Evolutionary conservation across 345 rosid genomes (phyloP).

Genomic region (Pelargonium nanum): DNA sequence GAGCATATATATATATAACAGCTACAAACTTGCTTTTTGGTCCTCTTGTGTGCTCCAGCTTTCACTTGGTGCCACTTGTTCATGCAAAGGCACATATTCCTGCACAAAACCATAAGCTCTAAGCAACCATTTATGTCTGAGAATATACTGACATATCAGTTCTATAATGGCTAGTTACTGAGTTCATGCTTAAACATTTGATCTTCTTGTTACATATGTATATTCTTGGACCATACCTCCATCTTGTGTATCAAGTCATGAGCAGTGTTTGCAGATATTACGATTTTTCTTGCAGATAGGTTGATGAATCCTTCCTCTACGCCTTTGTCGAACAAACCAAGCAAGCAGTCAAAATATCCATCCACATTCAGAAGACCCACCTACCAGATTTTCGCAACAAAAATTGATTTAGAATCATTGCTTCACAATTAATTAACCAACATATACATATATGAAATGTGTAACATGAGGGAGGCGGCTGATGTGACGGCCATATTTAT

Average conservation of each 20-base stretch:
- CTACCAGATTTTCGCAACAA: constrained; percentile 15
- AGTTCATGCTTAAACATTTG: background rate
- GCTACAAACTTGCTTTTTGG: constrained; percentile 8
- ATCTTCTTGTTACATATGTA: too few species aligned
- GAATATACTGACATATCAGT: background rate
- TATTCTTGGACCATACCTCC: too few species aligned
- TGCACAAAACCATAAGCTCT: constrained; percentile 14
- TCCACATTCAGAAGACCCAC: constrained; percentile 46
- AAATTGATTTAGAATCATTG: constrained; percentile 1
- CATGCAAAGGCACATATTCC: constrained; percentile 37
- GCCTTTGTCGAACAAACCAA: constrained; percentile 47
- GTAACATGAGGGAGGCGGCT: background rate
- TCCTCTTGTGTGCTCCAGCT: constrained; percentile 13
- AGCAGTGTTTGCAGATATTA: constrained; percentile 34
- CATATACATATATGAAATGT: too few species aligned
- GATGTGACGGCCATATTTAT: too few species aligned
- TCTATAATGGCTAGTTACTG: background rate
- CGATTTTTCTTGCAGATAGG: constrained; percentile 30
- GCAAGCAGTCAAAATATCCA: constrained; percentile 41
- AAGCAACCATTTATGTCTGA: background rate
- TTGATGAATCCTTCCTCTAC: constrained; percentile 50
- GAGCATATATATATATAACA: too few species aligned
- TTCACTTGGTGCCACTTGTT: constrained; percentile 26
- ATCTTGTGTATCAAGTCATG: constrained; percentile 25
- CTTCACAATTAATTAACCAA: too few species aligned